Conservation (phyloP, 2,329 filamentous ascomycete genomes). For the Exophiala oligosperma region DNA sequence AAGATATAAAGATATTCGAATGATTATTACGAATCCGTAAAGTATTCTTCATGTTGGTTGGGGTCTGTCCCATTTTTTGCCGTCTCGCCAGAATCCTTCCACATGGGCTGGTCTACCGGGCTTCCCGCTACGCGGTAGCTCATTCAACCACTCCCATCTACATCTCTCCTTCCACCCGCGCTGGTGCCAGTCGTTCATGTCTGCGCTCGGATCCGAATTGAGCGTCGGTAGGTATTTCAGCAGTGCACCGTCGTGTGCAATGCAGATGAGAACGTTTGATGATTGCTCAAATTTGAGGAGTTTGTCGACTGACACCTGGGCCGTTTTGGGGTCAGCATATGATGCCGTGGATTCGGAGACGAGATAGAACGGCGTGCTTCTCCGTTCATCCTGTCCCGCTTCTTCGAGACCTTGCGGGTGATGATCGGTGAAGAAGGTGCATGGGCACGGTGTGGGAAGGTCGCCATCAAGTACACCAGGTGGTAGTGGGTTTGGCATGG, state of each 20-base stretch:
- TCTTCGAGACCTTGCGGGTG: constrained; percentile 22
- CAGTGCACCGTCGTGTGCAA: constrained; percentile 33
- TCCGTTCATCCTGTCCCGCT: constrained; percentile 6
- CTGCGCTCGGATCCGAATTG: constrained; percentile 23
- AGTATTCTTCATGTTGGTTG: neutral
- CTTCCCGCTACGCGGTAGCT: constrained; percentile 11
- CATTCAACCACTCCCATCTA: constrained; percentile 20
- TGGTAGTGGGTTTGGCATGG: constrained; percentile 27
- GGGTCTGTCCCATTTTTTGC: constrained; percentile 13
- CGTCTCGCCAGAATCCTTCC: constrained; percentile 18
- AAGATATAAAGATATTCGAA: neutral
- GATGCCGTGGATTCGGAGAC: constrained; percentile 12
- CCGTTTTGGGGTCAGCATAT: constrained; percentile 27
- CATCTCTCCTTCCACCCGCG: constrained; percentile 28
- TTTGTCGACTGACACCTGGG: constrained; percentile 29
- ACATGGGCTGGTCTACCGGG: constrained; percentile 12
- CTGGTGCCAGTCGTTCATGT: constrained; percentile 30
- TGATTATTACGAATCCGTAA: too few relatives aligned
- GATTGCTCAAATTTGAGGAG: constrained; percentile 31
- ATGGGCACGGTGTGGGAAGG: constrained; percentile 27
- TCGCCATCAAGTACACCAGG: constrained; percentile 6
- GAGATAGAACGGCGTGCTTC: constrained; percentile 31
- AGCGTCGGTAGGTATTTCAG: constrained; percentile 29
- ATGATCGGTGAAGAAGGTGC: constrained; percentile 29
- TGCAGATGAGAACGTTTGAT: constrained; percentile 30